A percentile compares a stretch with the other conserved stretches of the same genome.
Conservation (phyloP, 208 protist species). For the Trypanosoma grayi region DNA sequence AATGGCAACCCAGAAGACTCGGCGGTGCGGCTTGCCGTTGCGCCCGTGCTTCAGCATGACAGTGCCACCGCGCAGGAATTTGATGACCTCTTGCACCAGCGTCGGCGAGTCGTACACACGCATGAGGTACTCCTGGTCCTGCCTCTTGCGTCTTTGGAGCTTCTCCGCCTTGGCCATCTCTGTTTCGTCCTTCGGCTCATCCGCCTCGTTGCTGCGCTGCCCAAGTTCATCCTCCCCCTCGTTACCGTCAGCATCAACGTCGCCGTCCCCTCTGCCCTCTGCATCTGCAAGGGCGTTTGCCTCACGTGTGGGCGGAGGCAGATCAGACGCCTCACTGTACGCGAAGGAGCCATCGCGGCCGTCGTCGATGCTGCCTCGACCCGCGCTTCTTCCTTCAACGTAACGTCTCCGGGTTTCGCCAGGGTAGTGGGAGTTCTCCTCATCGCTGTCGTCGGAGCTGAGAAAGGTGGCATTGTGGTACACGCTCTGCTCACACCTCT, state of each 20-base stretch:
- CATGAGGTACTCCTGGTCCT: slow-evolving; percentile 71
- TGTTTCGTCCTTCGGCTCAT: neutral
- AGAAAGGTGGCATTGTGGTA: slow-evolving; percentile 74
- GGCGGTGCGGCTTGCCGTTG: slow-evolving; percentile 82
- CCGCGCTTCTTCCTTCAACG: neutral
- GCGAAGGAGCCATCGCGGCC: too few species aligned
- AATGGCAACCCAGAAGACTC: slow-evolving; percentile 85
- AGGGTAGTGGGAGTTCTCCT: slow-evolving; percentile 72
- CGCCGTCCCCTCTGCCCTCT: neutral
- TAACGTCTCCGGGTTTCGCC: slow-evolving; percentile 29
- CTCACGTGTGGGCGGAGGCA: too few species aligned
- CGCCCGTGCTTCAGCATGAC: slow-evolving; percentile 92
- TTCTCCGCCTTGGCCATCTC: slow-evolving; percentile 19
- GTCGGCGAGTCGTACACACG: slow-evolving; percentile 85
- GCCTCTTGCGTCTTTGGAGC: slow-evolving; percentile 18
- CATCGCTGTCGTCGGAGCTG: slow-evolving; percentile 84
- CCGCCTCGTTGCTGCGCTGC: too few species aligned
- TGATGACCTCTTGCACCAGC: slow-evolving; percentile 80
- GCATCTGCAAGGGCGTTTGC: neutral
- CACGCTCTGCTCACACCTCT: slow-evolving; percentile 20
- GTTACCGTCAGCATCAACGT: neutral
- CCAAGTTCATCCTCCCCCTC: neutral
- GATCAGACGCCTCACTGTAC: too few species aligned
- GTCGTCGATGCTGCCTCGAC: too few species aligned
- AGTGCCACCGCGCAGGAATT: slow-evolving; percentile 77